Evolutionary conservation across 2,329 filamentous ascomycete species (phyloP).

Genomic region (Penicillium sp.): DNA sequence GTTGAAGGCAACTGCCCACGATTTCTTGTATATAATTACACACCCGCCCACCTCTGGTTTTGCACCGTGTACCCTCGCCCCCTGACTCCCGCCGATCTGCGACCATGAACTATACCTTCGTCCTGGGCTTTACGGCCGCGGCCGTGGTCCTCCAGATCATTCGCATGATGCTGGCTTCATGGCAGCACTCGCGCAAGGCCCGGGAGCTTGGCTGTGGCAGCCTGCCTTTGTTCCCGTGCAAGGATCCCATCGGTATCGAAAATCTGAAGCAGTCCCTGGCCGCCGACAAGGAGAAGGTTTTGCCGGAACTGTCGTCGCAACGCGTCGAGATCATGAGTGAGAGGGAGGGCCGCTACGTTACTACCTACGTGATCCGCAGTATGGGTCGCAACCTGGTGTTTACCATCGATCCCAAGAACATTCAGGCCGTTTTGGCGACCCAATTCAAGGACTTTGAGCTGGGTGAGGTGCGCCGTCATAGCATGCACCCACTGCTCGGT

Average conservation of each 20-base stretch:
- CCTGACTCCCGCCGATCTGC: neutral
- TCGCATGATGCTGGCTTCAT: conserved; percentile 22
- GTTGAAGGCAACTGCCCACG: neutral
- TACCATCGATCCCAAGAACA: conserved; percentile 57
- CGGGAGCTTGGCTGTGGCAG: conserved; percentile 27
- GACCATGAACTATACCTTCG: conserved; percentile 21
- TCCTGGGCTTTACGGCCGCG: conserved; percentile 27
- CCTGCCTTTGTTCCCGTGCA: conserved; percentile 27
- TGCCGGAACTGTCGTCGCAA: conserved; percentile 23
- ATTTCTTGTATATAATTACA: neutral
- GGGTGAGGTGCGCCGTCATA: conserved; percentile 70
- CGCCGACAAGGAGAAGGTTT: conserved; percentile 26
- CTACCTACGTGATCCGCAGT: conserved; percentile 28
- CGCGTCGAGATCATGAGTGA: conserved; percentile 25
- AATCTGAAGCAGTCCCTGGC: conserved; percentile 25
- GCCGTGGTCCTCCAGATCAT: conserved; percentile 27
- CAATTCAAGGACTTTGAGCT: conserved; percentile 86
- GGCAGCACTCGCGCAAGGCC: conserved; percentile 31
- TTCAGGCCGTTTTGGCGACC: conserved; percentile 81
- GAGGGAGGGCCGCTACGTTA: conserved; percentile 27
- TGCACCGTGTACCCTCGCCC: neutral
- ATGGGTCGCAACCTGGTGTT: conserved; percentile 27
- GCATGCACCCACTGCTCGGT: conserved; percentile 43
- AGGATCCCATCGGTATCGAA: conserved; percentile 30
- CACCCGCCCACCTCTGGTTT: neutral